Evolutionary conservation across 164 flowering plant species (phyloP).

Genomic region (Saururus chinensis): DNA sequence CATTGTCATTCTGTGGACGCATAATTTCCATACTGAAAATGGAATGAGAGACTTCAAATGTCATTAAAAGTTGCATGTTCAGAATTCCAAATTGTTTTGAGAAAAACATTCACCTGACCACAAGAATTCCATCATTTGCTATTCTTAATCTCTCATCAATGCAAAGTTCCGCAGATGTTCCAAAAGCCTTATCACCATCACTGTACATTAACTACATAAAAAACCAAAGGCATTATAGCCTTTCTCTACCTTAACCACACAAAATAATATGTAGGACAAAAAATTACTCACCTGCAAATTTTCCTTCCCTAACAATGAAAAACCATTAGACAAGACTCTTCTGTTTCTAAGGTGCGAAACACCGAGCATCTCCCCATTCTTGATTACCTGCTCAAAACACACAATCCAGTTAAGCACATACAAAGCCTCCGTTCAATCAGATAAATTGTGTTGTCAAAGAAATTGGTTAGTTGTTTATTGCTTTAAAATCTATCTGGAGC

Average conservation of each 20-base stretch:
- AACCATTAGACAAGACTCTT: conserved; percentile 93
- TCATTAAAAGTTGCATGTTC: background rate
- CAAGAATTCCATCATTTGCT: conserved; percentile 88
- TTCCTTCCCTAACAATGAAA: conserved; percentile 73
- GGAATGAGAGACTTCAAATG: background rate
- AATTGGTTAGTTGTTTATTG: no score
- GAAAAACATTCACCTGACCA: conserved; percentile 50
- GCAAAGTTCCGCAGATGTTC: conserved; percentile 85
- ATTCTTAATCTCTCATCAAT: conserved; percentile 86
- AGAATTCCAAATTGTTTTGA: background rate
- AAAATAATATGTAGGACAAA: background rate
- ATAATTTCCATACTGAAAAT: conserved; percentile 81
- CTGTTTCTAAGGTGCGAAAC: conserved; percentile 93
- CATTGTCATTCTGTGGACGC: conserved; percentile 56
- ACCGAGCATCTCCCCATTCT: conserved; percentile 99
- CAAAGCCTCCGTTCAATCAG: no score
- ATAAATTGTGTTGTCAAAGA: no score
- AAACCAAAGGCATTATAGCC: conserved; percentile 2
- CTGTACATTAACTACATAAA: conserved; percentile 83
- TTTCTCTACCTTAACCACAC: background rate
- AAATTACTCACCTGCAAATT: conserved; percentile 63
- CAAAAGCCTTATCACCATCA: conserved; percentile 99
- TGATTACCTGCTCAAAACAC: conserved; percentile 63
- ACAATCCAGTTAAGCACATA: background rate
- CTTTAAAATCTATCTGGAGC: no score